Evolutionary conservation across 768 basidiomycete species (phyloP), one percentile per base, ranked within the genome.

Genomic region (Infundibulicybe gibba): DNA sequence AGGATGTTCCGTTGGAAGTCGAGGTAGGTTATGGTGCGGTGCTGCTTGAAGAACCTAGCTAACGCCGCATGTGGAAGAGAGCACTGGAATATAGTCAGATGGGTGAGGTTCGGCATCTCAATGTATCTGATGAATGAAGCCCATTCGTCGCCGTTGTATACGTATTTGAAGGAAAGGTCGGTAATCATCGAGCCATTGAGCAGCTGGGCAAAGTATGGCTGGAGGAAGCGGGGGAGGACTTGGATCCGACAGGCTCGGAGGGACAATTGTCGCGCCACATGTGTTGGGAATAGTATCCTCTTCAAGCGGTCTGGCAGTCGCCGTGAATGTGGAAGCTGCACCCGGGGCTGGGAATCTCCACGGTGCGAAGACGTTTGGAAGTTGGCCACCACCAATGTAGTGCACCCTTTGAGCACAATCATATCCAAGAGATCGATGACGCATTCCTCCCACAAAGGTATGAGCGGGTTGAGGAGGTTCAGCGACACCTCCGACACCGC

Each of bases 111-210:
- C 12, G 40, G 40, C 8, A 47, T 14, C 9, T 33, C 6, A 10
- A 47, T n/a, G n/a, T 31, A 3, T 19, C 40, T 32, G 6, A 39
- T 16, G 30, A 47, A 40, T 19, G 30, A 20, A 8, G 32, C 6
- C 46, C 46, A 47, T 17, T 47, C 40, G 16, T 40, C 30, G n/a
- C 39, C 13, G 21, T 47, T 41, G 15, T 41, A 41, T 12, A 41
- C 32, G 32, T 40, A 32, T 33, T 32, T 47, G 46, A 47, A 47
- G 6, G 39, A 40, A 17, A 47, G 33, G 1, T 40, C 31, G 3
- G 39, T 47, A n/a, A 47, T 47, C 9, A 21, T n/a, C 9, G 46
- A 41, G 11, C 6, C 40, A 15, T 47, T 47, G 17, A 47, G 46
- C 2, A 40, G 21, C 31, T 41, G 39, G 12, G 32, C 46, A 32